Percentiles rank a stretch among this genome's conserved stretches.
Evolutionary conservation across 306 rosid genomes (phyloP).

Genomic region (Cicer arietinum): DNA sequence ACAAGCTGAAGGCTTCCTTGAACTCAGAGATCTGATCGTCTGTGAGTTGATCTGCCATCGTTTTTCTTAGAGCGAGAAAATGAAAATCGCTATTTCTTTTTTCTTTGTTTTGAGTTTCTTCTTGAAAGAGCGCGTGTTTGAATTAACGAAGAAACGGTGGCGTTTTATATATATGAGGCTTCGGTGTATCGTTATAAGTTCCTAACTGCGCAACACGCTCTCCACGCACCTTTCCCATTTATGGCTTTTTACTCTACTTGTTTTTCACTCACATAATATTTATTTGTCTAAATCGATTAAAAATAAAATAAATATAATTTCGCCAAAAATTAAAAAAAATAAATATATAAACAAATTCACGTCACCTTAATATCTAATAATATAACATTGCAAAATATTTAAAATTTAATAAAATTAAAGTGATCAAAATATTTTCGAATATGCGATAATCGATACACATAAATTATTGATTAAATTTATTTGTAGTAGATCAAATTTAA

Average conservation of each 20-base stretch:
- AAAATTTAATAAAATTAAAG: too few species aligned
- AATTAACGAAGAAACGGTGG: conserved; percentile 12
- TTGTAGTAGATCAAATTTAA: too few species aligned
- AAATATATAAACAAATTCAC: too few species aligned
- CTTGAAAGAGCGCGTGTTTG: conserved; percentile 2
- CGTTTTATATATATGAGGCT: conserved; percentile 11
- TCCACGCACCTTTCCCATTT: conserved; percentile 36
- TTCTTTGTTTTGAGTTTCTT: neutral
- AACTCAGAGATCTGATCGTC: conserved; percentile 86
- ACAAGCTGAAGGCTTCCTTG: conserved; percentile 76
- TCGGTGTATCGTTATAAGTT: conserved; percentile 1
- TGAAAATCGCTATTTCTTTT: conserved; percentile 5
- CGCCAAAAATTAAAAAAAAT: too few species aligned
- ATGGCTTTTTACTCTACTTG: neutral
- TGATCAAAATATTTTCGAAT: too few species aligned
- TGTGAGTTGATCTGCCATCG: conserved; percentile 78
- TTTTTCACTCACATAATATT: too few species aligned
- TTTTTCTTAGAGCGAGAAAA: conserved; percentile 16
- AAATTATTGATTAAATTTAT: too few species aligned
- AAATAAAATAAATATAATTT: too few species aligned
- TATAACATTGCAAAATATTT: too few species aligned
- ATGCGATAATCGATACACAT: rapidly evolving
- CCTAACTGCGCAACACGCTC: conserved; percentile 32
- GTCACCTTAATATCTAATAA: too few species aligned
- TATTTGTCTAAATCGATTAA: too few species aligned